Percentiles rank a stretch among this genome's conserved stretches.
phyloP scores from a whole-genome alignment of 164 flowering plant genomes.

The Amborella trichopoda region DNA sequence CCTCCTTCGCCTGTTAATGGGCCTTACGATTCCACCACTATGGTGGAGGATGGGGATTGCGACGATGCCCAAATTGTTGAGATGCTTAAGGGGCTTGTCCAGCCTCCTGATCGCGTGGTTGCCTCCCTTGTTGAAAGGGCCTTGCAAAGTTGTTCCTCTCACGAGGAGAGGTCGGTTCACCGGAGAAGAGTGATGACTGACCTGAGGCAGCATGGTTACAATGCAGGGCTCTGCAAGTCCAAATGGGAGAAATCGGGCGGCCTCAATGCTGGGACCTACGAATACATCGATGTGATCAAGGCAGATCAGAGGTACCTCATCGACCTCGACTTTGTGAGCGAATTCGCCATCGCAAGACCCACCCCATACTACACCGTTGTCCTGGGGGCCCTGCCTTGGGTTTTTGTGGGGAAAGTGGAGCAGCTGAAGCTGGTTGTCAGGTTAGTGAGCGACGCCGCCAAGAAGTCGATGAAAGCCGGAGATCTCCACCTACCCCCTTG shows the following conservation, averaged over 20 bases:
- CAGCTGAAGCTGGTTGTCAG: conserved; percentile 48
- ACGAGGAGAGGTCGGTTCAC: conserved; percentile 10
- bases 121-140: conserved; percentile 8
- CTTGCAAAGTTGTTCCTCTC: no score
- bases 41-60: not conserved
- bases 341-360: conserved; percentile 74
- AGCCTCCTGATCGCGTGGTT: not conserved
- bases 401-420: conserved; percentile 45
- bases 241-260: conserved; percentile 47
- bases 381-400: conserved; percentile 27
- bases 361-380: conserved; percentile 25
- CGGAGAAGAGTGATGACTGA: conserved; percentile 39
- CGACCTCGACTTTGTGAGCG: conserved; percentile 42
- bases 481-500: conserved; percentile 65
- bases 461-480: conserved; percentile 39
- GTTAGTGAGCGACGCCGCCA: conserved; percentile 40
- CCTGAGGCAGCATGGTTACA: conserved; percentile 43
- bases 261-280: conserved; percentile 48
- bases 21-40: no score
- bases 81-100: not conserved
- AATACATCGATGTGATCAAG: conserved; percentile 26
- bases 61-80: conserved; percentile 2
- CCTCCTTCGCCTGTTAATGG: no score
- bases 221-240: conserved; percentile 81
- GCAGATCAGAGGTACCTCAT: conserved; percentile 30